These are phyloP conservation scores for Paraconiothyrium brasiliense DNA, from an alignment of 2,329 filamentous ascomycete genomes.

Conservation along the genomic window DNA sequence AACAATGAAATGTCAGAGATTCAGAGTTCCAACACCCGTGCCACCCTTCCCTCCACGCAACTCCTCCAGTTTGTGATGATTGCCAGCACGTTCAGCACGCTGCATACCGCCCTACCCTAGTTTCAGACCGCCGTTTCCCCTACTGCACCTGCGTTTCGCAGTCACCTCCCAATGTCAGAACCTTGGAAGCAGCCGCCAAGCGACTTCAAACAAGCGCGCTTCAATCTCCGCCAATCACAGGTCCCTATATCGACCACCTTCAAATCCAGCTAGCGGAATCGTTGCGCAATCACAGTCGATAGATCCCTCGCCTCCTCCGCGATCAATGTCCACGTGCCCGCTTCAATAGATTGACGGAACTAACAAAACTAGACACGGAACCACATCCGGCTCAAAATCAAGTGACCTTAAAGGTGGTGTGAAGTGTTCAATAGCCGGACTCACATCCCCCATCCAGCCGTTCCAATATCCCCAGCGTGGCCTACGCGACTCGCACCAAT, in stretches of 20 bases:
- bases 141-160: conserved; percentile 4
- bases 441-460: neutral
- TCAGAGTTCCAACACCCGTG: neutral
- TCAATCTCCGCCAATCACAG: conserved; percentile 8
- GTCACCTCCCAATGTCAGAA: neutral
- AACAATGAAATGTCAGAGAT: neutral
- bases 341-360: neutral
- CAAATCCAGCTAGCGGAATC: neutral
- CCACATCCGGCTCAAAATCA: neutral
- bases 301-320: neutral
- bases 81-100: neutral
- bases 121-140: conserved; percentile 1
- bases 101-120: conserved; percentile 8
- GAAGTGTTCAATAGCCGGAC: neutral
- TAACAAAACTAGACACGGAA: neutral
- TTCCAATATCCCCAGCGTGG: neutral
- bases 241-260: neutral
- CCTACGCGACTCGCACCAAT: conserved; percentile 9
- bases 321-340: neutral
- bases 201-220: conserved; percentile 18
- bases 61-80: neutral
- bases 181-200: conserved; percentile 1
- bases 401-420: no score
- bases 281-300: conserved; percentile 7
- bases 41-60: neutral